Evolutionary conservation across 2,329 filamentous ascomycete species (phyloP).

Genomic region (Ascomycota sp.): DNA sequence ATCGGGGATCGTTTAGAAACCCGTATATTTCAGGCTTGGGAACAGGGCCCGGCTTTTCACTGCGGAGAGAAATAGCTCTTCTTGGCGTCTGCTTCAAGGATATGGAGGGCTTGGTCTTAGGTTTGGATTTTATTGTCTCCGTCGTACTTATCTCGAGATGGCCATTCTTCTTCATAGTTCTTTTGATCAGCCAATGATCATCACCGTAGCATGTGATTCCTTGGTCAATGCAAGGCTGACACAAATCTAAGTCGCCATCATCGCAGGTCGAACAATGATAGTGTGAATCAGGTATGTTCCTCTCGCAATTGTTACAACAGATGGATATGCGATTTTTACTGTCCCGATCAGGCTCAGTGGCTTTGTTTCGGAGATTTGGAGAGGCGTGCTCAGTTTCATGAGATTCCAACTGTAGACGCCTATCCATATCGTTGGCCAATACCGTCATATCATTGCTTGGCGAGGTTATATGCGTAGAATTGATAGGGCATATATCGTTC

Average conservation of each 20-base stretch:
- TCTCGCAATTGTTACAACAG: constrained; percentile 82
- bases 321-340: constrained; percentile 43
- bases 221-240: constrained; percentile 53
- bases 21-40: too few relatives aligned
- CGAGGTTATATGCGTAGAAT: too few relatives aligned
- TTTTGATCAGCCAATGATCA: constrained; percentile 88
- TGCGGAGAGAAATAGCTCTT: constrained; percentile 2
- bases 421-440: too few relatives aligned
- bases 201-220: constrained; percentile 61
- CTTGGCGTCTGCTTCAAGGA: constrained; percentile 4
- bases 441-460: too few relatives aligned
- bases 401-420: too few relatives aligned
- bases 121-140: constrained; percentile 53
- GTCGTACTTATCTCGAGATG: constrained; percentile 70
- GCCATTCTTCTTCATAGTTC: constrained; percentile 51
- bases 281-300: constrained; percentile 58
- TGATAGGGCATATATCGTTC: too few relatives aligned
- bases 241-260: constrained; percentile 85
- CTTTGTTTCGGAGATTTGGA: not conserved
- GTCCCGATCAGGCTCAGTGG: not conserved
- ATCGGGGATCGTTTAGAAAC: constrained; percentile 1
- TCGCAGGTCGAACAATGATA: constrained; percentile 93
- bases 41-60: too few relatives aligned
- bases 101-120: constrained; percentile 12
- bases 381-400: not conserved